phyloP scores from a whole-genome alignment of 805 yeast genomes.

The Candida hungchunana region DNA sequence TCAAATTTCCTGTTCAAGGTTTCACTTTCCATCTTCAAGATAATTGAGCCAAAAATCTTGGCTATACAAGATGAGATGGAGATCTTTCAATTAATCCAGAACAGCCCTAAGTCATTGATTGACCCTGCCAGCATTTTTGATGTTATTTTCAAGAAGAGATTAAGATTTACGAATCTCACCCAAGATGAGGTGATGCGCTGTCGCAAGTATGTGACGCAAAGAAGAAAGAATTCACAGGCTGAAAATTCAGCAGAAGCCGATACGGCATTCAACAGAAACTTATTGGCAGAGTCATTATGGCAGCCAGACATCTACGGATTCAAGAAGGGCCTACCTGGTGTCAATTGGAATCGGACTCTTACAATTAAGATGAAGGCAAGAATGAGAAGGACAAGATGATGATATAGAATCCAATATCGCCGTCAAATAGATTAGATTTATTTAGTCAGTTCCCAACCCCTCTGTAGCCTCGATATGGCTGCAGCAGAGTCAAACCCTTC shows the following conservation, averaged over 20 bases:
- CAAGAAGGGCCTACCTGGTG: conserved; percentile 42
- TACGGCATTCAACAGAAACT: conserved; percentile 24
- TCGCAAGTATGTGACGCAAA: conserved; percentile 69
- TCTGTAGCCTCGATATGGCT: conserved; percentile 32
- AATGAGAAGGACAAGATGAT: conserved; percentile 27
- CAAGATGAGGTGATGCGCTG: conserved; percentile 81
- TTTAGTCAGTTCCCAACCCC: conserved; percentile 36
- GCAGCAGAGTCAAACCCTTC: conserved; percentile 32
- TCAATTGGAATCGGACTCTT: conserved; percentile 59
- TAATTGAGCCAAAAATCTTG: conserved; percentile 62
- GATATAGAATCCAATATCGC: too few relatives aligned
- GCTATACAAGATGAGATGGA: conserved; percentile 49
- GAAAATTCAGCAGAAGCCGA: conserved; percentile 22
- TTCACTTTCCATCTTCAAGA: conserved; percentile 72
- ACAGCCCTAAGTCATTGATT: conserved; percentile 64
- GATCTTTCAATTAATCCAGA: conserved; percentile 81
- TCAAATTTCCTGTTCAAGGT: conserved; percentile 81
- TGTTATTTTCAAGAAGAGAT: conserved; percentile 67
- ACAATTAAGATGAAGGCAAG: conserved; percentile 48
- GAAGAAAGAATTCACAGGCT: conserved; percentile 34
- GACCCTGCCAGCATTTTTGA: conserved; percentile 71
- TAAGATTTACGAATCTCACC: conserved; percentile 68
- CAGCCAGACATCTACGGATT: conserved; percentile 40
- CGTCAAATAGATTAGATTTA: too few relatives aligned
- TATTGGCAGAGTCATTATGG: conserved; percentile 30